Conservation (phyloP, 257 asterid species). For the Gentiana dahurica region DNA sequence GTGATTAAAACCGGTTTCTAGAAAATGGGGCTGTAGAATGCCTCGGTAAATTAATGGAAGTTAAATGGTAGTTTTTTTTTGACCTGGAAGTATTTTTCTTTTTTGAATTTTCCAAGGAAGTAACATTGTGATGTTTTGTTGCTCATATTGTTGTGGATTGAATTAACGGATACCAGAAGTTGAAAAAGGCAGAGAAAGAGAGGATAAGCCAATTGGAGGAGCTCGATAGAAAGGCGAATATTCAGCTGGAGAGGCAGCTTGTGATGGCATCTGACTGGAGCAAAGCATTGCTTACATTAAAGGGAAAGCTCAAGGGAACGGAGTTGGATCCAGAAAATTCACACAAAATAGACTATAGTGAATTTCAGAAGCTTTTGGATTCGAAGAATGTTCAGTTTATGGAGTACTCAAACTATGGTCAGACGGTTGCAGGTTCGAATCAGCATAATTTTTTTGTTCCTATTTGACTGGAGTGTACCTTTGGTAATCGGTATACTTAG, state of each 20-base stretch:
- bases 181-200: constrained; percentile 83
- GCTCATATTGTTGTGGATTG: not conserved
- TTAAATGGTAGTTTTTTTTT: too few species aligned
- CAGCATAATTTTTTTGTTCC: not conserved
- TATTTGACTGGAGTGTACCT: not conserved
- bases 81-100: not conserved
- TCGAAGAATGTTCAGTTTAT: constrained; percentile 76
- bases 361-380: constrained; percentile 77
- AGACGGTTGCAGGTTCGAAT: constrained; percentile 70
- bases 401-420: constrained; percentile 97
- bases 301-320: constrained; percentile 86
- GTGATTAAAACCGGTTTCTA: too few species aligned
- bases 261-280: constrained; percentile 98
- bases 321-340: constrained; percentile 91
- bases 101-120: not conserved
- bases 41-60: too few species aligned
- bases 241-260: constrained; percentile 95
- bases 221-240: constrained; percentile 80
- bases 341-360: constrained; percentile 67
- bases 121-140: not conserved
- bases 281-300: constrained; percentile 65
- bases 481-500: not conserved
- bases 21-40: too few species aligned
- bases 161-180: constrained; percentile 35
- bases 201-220: constrained; percentile 63